Evolutionary conservation across 225 moss, liverwort and hornwort species (phyloP), one percentile per base, ranked within the genome.

Genomic region (Physcomitrium patens): DNA sequence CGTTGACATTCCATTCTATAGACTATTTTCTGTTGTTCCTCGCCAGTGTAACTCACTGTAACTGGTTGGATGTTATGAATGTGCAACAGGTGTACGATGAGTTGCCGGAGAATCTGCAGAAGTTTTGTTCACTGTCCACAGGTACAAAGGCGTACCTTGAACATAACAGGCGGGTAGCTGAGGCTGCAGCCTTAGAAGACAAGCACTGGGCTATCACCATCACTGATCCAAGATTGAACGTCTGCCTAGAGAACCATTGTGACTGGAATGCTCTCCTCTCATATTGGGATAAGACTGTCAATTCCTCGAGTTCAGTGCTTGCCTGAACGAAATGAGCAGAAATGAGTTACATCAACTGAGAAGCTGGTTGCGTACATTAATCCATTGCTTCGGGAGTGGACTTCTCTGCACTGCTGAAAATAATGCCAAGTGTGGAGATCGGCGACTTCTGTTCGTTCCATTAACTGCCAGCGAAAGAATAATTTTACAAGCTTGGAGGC

Each of bases 71-170:
- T 69, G 18, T 62, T 64, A n/a, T n/a, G 45, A n/a, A 61, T 54
- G 28, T 81, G 76, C 45, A 83, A 87, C 75, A 86, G 69, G 87
- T 90, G 65, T 85, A 92, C 63, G 92, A 92, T 70, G 66, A 80
- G 45, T 82, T 92, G 90, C 72, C 87, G 4, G 50, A 58, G 20
- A 76, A 69, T 72, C 84, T 92, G 67, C 87, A 86, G 53, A 69
- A 84, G 60, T 79, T 81, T 0, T 92, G 89, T 78, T 67, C 80
- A 72, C 81, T 90, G 24, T 71, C 74, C 12, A 80, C 86, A 10
- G 80, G 76, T 53, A 82, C 76, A 37, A 92, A 90, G 66, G 90
- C 86, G 15, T 70, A 71, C 66, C 78, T 92, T 51, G 90, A 92
- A 65, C 79, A 65, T 28, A 84, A 71, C 65, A 85, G 90, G 56